A percentile compares a stretch with the other conserved stretches of the same genome.
Evolutionary conservation across 2,329 filamentous ascomycete species (phyloP).

Genomic region (Escovopsis sp.): DNA sequence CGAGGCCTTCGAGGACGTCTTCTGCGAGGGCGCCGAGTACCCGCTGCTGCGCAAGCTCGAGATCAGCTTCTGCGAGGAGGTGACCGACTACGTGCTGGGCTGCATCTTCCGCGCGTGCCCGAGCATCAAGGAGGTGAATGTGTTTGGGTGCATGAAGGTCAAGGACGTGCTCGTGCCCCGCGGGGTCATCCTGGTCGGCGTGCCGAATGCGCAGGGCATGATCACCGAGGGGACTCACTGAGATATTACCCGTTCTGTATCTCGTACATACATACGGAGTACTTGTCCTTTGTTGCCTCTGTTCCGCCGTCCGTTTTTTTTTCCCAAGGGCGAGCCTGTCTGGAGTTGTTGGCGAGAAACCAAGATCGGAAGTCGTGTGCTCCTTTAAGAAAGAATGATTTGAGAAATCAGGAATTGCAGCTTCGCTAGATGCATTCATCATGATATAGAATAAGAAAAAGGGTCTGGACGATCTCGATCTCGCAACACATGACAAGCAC

Average conservation of each 20-base stretch:
- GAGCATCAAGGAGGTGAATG: conserved; percentile 41
- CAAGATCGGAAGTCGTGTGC: no score
- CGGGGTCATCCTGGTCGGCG: conserved; percentile 41
- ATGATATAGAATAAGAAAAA: no score
- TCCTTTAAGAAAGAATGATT: no score
- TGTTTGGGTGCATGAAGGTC: conserved; percentile 53
- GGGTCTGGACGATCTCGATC: no score
- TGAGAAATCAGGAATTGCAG: no score
- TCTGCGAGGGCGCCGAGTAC: conserved; percentile 46
- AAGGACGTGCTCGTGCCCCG: conserved; percentile 36
- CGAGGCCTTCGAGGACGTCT: conserved; percentile 59
- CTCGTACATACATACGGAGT: no score
- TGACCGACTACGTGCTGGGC: conserved; percentile 50
- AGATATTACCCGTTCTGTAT: neutral
- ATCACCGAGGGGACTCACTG: conserved; percentile 34
- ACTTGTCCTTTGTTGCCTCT: no score
- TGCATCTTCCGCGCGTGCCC: conserved; percentile 51
- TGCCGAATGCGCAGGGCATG: conserved; percentile 45
- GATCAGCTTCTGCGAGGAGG: conserved; percentile 58
- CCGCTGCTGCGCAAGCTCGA: conserved; percentile 57
- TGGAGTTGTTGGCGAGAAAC: no score
- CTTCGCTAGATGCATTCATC: no score
- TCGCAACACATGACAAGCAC: no score
- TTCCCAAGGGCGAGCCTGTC: no score
- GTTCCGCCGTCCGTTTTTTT: no score